Evolutionary conservation across 78 protist genomes (phyloP).

Genomic region (Dictyostelium intermedium): DNA sequence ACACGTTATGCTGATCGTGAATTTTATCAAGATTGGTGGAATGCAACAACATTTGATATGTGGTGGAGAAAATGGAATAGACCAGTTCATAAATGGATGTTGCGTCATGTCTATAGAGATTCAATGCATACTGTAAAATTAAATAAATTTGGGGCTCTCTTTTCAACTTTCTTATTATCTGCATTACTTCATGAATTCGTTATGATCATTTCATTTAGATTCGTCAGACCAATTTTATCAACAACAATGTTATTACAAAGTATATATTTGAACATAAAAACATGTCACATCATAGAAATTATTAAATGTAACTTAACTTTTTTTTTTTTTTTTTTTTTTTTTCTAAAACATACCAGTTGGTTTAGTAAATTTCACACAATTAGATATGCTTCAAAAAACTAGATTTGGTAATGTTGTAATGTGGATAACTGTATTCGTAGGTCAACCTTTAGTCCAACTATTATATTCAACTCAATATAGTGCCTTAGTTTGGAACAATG

Average conservation of each 20-base stretch:
- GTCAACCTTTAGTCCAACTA: constrained; percentile 55
- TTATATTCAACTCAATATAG: constrained; percentile 31
- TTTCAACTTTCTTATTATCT: constrained; percentile 55
- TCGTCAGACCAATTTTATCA: constrained; percentile 68
- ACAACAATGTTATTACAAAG: constrained; percentile 73
- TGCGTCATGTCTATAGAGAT: constrained; percentile 77
- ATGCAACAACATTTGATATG: constrained; percentile 79
- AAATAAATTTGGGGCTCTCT: constrained; percentile 58
- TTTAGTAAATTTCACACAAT: constrained; percentile 51
- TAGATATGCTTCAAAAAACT: constrained; percentile 44
- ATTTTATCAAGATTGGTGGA: constrained; percentile 93
- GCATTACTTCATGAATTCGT: constrained; percentile 73
- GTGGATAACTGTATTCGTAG: constrained; percentile 65
- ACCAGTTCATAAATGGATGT: constrained; percentile 85
- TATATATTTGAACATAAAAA: background rate
- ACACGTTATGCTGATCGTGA: constrained; percentile 85
- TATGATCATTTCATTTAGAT: constrained; percentile 51
- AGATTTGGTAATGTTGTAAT: constrained; percentile 72
- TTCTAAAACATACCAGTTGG: constrained; percentile 22
- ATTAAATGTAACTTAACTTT: too few relatives aligned
- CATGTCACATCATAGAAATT: too few relatives aligned
- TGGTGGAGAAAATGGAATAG: constrained; percentile 84
- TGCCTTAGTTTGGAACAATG: constrained; percentile 13
- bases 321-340: background rate
- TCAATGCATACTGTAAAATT: constrained; percentile 61